Evolutionary conservation across 371 early-diverging fungal species (phyloP).

Genomic region (Mortierella sp.): DNA sequence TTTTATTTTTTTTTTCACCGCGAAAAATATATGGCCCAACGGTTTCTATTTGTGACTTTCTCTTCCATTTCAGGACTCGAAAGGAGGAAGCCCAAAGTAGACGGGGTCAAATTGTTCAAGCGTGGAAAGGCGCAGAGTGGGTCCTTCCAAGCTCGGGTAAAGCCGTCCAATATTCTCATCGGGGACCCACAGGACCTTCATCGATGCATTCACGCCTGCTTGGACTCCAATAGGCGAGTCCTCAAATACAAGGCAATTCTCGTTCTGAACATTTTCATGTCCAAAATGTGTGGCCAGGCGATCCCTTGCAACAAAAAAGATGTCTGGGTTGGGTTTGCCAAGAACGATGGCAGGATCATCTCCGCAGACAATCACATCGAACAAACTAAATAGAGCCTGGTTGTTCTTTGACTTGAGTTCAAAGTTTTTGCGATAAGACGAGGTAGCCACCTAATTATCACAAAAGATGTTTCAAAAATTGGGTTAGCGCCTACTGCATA

Average conservation of each 20-base stretch:
- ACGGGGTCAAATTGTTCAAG: conserved; percentile 80
- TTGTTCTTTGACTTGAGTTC: conserved; percentile 80
- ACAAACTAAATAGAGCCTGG: conserved; percentile 79
- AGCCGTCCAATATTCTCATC: conserved; percentile 65
- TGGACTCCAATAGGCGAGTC: conserved; percentile 88
- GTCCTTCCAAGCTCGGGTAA: conserved; percentile 48
- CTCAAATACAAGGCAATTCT: conserved; percentile 92
- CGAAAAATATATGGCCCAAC: background rate
- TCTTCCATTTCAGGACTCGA: conserved; percentile 2
- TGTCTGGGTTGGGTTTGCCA: conserved; percentile 94
- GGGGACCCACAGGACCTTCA: conserved; percentile 90
- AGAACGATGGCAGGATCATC: conserved; percentile 83
- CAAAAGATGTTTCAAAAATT: background rate
- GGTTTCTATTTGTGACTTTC: background rate
- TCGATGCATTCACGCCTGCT: conserved; percentile 86
- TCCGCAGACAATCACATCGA: conserved; percentile 87
- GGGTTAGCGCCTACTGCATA: background rate
- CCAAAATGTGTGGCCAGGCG: conserved; percentile 52
- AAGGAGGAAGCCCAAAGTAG: conserved; percentile 58
- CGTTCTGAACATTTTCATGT: conserved; percentile 64
- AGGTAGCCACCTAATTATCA: conserved; percentile 78
- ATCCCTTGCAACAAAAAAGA: conserved; percentile 81
- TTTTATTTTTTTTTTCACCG: background rate
- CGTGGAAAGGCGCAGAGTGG: conserved; percentile 66
- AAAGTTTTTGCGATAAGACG: conserved; percentile 80